phyloP scores from a whole-genome alignment of 129 eudicot species.

The Flaveria brownii region DNA sequence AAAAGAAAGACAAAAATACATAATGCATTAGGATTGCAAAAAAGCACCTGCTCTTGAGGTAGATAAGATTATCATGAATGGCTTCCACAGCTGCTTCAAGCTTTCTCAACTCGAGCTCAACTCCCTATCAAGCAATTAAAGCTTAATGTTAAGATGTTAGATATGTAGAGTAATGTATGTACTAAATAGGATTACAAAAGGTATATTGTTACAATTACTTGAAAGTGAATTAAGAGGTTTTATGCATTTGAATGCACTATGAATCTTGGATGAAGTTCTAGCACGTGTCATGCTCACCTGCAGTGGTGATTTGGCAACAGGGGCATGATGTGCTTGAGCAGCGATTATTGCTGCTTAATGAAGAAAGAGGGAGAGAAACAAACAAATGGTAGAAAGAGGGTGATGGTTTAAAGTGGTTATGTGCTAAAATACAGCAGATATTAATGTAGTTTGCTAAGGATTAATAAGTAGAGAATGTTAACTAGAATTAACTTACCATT shows the following conservation, averaged over 20 bases:
- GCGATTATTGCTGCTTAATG: too few relatives aligned
- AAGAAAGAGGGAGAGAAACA: too few relatives aligned
- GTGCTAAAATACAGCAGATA: too few relatives aligned
- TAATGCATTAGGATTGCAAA: conserved; percentile 1
- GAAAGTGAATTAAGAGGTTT: neutral
- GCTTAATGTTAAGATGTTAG: conserved; percentile 8
- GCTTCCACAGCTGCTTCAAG: conserved; percentile 93
- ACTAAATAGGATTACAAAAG: neutral
- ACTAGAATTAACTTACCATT: too few relatives aligned
- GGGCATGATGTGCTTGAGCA: too few relatives aligned
- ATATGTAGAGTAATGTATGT: neutral
- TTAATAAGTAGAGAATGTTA: too few relatives aligned
- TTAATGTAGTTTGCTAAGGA: too few relatives aligned
- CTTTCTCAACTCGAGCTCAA: conserved; percentile 86
- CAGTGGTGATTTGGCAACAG: too few relatives aligned
- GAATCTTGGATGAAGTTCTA: neutral
- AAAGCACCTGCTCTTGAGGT: conserved; percentile 65
- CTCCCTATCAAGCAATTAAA: conserved; percentile 50
- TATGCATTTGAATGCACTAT: neutral
- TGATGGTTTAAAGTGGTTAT: too few relatives aligned
- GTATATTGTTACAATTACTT: neutral
- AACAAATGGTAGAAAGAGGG: too few relatives aligned
- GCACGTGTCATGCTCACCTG: too few relatives aligned
- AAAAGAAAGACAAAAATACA: neutral
- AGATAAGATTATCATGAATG: conserved; percentile 76